phyloP scores from a whole-genome alignment of 1,284 basidiomycete genomes.

The Peniophora sp. region DNA sequence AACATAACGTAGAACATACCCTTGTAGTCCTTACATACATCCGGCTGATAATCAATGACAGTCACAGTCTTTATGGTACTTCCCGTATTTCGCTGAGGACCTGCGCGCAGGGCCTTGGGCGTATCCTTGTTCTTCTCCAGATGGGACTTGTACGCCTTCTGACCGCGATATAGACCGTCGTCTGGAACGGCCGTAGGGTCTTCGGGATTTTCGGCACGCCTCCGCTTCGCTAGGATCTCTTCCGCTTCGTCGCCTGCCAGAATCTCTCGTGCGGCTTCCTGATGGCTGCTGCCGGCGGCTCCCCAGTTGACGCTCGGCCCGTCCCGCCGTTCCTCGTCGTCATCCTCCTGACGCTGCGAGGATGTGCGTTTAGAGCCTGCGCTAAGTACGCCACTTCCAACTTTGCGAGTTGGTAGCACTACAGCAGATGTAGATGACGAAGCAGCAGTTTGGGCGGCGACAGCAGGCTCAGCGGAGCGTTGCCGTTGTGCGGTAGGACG shows the following conservation, averaged over 20 bases:
- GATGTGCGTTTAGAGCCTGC: constrained; percentile 79
- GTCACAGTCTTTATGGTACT: constrained; percentile 93
- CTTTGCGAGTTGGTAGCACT: constrained; percentile 66
- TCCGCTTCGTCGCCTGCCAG: constrained; percentile 74
- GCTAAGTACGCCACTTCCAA: constrained; percentile 61
- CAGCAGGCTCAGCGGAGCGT: constrained; percentile 55
- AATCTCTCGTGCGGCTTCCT: constrained; percentile 62
- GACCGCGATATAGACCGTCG: constrained; percentile 87
- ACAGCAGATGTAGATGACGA: constrained; percentile 56
- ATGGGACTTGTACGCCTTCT: constrained; percentile 76
- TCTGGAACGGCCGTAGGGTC: constrained; percentile 47
- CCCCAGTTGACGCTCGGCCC: constrained; percentile 79
- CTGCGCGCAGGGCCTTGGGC: constrained; percentile 85
- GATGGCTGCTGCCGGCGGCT: constrained; percentile 52
- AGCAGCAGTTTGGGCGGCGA: constrained; percentile 22
- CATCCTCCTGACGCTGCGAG: constrained; percentile 43
- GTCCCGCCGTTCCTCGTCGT: constrained; percentile 40
- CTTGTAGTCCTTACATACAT: constrained; percentile 99
- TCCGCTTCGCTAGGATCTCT: constrained; percentile 60
- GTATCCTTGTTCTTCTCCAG: constrained; percentile 76
- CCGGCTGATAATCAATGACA: constrained; percentile 96
- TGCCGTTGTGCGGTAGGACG: constrained; percentile 67
- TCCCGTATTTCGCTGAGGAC: constrained; percentile 70
- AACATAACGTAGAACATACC: constrained; percentile 41
- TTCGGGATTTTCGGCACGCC: constrained; percentile 43